Base-by-base conservation (phyloP, 148 eudicot species). In the Polygonum maritimum region DNA sequence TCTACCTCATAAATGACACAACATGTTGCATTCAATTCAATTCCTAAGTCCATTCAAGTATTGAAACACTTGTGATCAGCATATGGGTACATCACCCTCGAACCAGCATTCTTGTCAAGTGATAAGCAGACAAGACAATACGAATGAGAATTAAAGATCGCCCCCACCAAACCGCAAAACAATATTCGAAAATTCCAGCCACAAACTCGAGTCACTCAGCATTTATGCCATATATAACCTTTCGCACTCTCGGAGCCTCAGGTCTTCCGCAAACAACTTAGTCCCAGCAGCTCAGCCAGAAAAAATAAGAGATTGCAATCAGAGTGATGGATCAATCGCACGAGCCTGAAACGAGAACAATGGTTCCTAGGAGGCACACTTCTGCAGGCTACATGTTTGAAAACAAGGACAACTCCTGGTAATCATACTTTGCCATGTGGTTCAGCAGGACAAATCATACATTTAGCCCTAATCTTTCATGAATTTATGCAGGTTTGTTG, bases 401-500 rank as follows among this genome's bases (percentile, higher is more conserved):
- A 38, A 63, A 63, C 40, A 63, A 63, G 40, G 69, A 63, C 31
- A 26, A 63, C 40, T 63, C 69, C 3, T 63, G 69, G 69, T 63
- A 33, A 63, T 11, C 14, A 8, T 10, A 63, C 36, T 5, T 31
- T 31, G 13, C 18, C 7, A 63, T 63, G 3, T 2, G 9, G 9
- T 26, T 22, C 3, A 60, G 10, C 12, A 11, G n/a, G n/a, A 49
- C 4, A 49, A 14, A 63, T 3, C 5, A 3, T 31, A 14, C 39
- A 12, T 12, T 31, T 31, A 3, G 2, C 15, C 18, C 2, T 26
- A 31, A 11, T 3, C 0, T 31, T 63, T 63, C 40, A 33, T 33
- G 39, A 14, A 13, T 63, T 63, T 33, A 31, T 63, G 69, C 69
- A 89, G 94, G 92, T 83, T 81, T 76, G 90, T 82, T 40, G 75